Base-by-base conservation (phyloP, 257 asterid genomes). In the Thymus mandschuricus region DNA sequence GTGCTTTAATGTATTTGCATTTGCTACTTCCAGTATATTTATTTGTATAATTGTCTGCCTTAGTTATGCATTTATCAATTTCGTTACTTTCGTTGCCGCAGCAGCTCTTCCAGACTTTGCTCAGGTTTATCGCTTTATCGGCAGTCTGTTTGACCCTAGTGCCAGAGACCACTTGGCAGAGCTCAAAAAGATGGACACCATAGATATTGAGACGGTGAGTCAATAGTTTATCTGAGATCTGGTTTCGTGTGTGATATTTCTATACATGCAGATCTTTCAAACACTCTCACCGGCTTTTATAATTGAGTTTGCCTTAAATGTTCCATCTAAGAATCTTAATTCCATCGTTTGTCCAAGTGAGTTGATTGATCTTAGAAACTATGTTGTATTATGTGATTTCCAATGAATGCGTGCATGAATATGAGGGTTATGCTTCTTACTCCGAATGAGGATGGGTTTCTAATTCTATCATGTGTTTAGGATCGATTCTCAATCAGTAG, bases 111-210 rank as follows among this genome's bases (percentile, higher is more conserved):
- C 96, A 7, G 95, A 92, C 77, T 92, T 92, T 68, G 80, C 89
- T 75, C 86, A 92, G 83, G 96, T 89, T 52, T 92, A 92, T 70
- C 79, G 92, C 65, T 84, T 89, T 60, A 89, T 92, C 58, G 98
- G 92, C 82, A 86, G 89, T 64, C 77, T 84, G 81, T 92, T 51
- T 84, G 82, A 83, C 69, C 77, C 82, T 55, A 34, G 41, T 46
- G 80, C 75, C 15, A 72, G 68, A 3, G 56, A 60, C 50, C 96
- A 87, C 79, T 50, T 92, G 77, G 82, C 70, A 73, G 85, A 82
- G 44, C 75, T 92, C 29, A 81, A 75, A 62, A 79, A 54, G 71
- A 86, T 92, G 98, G 90, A 86, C 55, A 88, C 89, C 34, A 79
- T 92, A 50, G 63, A 86, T 66, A 74, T 86, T 10, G 89, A 88